Evolutionary conservation across 169 alveolate species (phyloP), one percentile per base, ranked within the genome.

Genomic region (Plasmodium reichenowi): DNA sequence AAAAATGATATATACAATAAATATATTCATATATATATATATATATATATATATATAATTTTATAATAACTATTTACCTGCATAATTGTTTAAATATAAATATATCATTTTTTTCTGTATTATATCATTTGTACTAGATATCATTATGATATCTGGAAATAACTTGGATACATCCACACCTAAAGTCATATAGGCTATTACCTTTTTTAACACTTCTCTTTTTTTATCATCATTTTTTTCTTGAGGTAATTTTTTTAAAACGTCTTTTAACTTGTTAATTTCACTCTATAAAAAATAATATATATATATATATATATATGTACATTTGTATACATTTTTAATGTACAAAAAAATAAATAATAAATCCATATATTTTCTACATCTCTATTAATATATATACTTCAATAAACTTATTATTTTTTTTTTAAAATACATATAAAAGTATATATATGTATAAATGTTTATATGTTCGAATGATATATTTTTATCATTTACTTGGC

Each of bases 101-200:
- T 98, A 99, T 17, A 98, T 98, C 99, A 99, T 99, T 95, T 98
- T 98, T 96, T 99, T 99, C 96, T 97, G 98, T n/a, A 99, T 99
- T 72, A 97, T 96, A 93, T 99, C 99, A 52, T 96, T 97, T 3
- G 99, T 98, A 38, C 96, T 94, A 58, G 99, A 96, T 13, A 97
- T 98, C 98, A 98, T 97, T 54, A 98, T 98, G 98, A 99, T 98
- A 88, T 98, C 99, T 74, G 98, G 96, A 93, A 97, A 99, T 62
- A 99, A 96, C 54, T 96, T 96, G 38, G 99, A 97, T 45, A 98
- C 99, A 76, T 99, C 99, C 47, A 99, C 97, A 45, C 99, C 99
- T 80, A 95, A 89, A 15, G 98, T 95, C 97, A 96, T 96, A 58
- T 93, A 92, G 48, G 97, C 96, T 45, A 96, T 96, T 29, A 94